These are phyloP conservation scores for Rubia tinctorum DNA, from an alignment of 305 asterid species.

Conservation along the genomic window DNA sequence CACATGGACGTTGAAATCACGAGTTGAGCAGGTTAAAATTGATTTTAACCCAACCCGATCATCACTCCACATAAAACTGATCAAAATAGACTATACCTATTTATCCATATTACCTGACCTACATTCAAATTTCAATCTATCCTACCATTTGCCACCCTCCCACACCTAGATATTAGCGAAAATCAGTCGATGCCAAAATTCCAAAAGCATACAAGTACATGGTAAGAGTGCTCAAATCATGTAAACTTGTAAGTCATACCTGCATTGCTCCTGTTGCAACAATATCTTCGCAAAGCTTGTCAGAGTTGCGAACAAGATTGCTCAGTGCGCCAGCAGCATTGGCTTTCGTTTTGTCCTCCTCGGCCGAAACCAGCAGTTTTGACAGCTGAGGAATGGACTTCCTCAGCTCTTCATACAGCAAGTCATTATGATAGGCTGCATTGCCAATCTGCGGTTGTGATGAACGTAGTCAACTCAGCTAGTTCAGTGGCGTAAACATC, in stretches of 20 bases:
- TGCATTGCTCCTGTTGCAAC: conserved; percentile 95
- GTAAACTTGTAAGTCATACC: conserved; percentile 34
- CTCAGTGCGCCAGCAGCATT: conserved; percentile 99
- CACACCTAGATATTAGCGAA: no score
- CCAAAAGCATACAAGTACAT: neutral
- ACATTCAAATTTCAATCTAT: no score
- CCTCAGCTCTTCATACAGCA: conserved; percentile 80
- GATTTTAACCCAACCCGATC: no score
- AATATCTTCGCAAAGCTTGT: conserved; percentile 91
- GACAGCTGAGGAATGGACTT: conserved; percentile 88
- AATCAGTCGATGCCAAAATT: neutral
- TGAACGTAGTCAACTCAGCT: conserved; percentile 24
- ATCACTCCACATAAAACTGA: no score
- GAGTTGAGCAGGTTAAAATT: no score
- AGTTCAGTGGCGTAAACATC: conserved; percentile 10
- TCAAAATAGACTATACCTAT: no score
- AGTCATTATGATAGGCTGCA: conserved; percentile 98
- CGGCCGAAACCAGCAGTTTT: conserved; percentile 68
- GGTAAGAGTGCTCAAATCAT: neutral
- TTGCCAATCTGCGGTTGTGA: conserved; percentile 72
- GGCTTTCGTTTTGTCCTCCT: conserved; percentile 98
- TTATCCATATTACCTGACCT: no score
- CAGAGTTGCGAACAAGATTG: conserved; percentile 94
- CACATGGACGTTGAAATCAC: no score
- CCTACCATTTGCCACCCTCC: no score